These are phyloP conservation scores for Asterella californica DNA, from an alignment of 225 moss, liverwort and hornwort species.

Conservation along the genomic window DNA sequence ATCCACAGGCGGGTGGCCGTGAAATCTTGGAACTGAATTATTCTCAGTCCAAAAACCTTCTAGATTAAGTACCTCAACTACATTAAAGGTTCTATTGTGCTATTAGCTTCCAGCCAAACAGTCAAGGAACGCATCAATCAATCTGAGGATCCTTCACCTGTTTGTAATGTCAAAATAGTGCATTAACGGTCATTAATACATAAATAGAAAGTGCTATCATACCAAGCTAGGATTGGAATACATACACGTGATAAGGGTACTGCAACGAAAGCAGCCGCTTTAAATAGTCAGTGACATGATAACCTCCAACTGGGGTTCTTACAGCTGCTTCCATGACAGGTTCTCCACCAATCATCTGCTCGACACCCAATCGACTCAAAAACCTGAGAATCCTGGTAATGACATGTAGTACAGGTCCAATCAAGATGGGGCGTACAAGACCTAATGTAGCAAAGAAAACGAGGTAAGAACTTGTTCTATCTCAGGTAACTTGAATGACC, in stretches of 20 bases:
- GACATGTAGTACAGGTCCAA: conserved; percentile 2
- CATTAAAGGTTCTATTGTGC: neutral
- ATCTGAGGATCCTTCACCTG: too few species aligned
- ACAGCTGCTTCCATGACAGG: conserved; percentile 83
- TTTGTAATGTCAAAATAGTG: neutral
- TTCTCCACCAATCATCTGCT: conserved; percentile 78
- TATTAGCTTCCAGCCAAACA: neutral
- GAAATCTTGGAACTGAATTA: neutral
- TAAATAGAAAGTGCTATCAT: too few species aligned
- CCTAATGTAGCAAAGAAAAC: neutral
- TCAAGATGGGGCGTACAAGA: neutral
- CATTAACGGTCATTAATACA: neutral
- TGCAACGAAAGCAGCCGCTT: conserved; percentile 85
- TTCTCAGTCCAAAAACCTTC: neutral
- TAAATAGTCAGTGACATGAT: conserved; percentile 81
- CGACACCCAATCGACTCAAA: conserved; percentile 25
- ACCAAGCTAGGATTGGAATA: conserved; percentile 1
- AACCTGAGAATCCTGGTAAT: conserved; percentile 7
- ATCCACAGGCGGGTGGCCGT: neutral
- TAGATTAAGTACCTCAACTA: neutral
- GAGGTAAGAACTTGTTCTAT: neutral
- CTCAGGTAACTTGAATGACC: too few species aligned
- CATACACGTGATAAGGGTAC: conserved; percentile 92
- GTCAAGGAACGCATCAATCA: neutral
- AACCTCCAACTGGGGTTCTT: conserved; percentile 86